Percentiles rank a stretch among this genome's conserved stretches.
Evolutionary conservation across 2,329 filamentous ascomycete genomes (phyloP).

Genomic region (Pestalotiopsis sp.): DNA sequence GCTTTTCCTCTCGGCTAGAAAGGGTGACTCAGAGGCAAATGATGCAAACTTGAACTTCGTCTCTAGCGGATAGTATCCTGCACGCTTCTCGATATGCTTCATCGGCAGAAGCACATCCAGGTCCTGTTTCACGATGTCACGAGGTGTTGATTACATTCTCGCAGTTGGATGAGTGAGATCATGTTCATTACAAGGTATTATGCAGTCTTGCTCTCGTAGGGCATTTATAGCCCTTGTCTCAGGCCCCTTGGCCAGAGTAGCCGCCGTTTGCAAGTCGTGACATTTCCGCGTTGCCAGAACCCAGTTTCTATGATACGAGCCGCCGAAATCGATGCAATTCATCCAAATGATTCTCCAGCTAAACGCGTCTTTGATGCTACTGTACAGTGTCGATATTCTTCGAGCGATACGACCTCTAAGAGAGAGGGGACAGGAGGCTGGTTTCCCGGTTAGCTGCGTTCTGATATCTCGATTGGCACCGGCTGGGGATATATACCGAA

Average conservation of each 20-base stretch:
- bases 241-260: neutral
- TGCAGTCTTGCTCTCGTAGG: constrained; percentile 1
- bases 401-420: constrained; percentile 40
- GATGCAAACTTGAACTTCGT: too few relatives aligned
- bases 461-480: too few relatives aligned
- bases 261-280: constrained; percentile 1
- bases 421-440: constrained; percentile 67
- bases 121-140: neutral
- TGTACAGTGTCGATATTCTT: constrained; percentile 13
- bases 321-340: constrained; percentile 5
- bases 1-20: too few relatives aligned
- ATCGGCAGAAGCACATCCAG: neutral
- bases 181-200: constrained; percentile 14
- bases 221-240: neutral
- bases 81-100: neutral
- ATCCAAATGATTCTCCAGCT: neutral
- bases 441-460: constrained; percentile 24
- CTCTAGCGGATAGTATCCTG: too few relatives aligned
- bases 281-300: neutral
- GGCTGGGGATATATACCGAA: constrained; percentile 47
- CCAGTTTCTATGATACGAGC: constrained; percentile 3
- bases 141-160: neutral
- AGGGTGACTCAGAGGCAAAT: too few relatives aligned
- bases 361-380: constrained; percentile 9
- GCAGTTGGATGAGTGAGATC: constrained; percentile 11